A percentile compares a stretch with the other conserved stretches of the same genome.
Evolutionary conservation across 805 yeast species (phyloP).

Genomic region (Candida tibetensis): DNA sequence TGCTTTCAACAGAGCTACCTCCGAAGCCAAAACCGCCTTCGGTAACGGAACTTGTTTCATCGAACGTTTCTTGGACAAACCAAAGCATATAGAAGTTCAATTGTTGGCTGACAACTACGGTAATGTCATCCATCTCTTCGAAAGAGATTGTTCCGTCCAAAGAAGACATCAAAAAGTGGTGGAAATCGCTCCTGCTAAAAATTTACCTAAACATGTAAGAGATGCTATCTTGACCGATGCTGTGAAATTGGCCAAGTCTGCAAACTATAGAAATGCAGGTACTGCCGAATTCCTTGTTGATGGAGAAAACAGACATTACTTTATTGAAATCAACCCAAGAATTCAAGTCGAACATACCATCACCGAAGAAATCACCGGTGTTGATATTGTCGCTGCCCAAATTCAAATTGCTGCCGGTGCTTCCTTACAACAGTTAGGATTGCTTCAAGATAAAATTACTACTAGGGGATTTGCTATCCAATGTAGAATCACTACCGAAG

Average conservation of each 20-base stretch:
- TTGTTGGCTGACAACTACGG: slow-evolving; percentile 91
- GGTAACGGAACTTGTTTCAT: slow-evolving; percentile 98
- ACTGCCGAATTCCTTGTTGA: slow-evolving; percentile 98
- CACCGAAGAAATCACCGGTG: slow-evolving; percentile 98
- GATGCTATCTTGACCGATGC: slow-evolving; percentile 94
- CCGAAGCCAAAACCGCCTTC: slow-evolving; percentile 93
- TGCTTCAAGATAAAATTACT: slow-evolving; percentile 90
- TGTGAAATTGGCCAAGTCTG: slow-evolving; percentile 82
- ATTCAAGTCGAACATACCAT: slow-evolving; percentile 98
- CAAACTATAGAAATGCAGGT: slow-evolving; percentile 95
- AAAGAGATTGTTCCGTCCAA: slow-evolving; percentile 99
- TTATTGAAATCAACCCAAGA: slow-evolving; percentile 97
- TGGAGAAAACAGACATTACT: slow-evolving; percentile 89
- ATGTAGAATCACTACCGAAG: slow-evolving; percentile 98
- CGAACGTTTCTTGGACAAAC: slow-evolving; percentile 90
- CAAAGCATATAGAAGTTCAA: slow-evolving; percentile 98
- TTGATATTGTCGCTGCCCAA: slow-evolving; percentile 96
- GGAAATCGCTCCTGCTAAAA: slow-evolving; percentile 96
- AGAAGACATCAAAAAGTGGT: slow-evolving; percentile 99
- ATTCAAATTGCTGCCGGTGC: slow-evolving; percentile 99
- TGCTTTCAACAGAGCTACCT: slow-evolving; percentile 89
- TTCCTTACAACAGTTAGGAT: slow-evolving; percentile 82
- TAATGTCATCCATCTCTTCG: slow-evolving; percentile 91
- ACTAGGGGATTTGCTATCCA: slow-evolving; percentile 98
- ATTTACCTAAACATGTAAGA: slow-evolving; percentile 76